Base-by-base conservation (phyloP, 1,139 yeast genomes). In the Martiniozyma asiatica region DNA sequence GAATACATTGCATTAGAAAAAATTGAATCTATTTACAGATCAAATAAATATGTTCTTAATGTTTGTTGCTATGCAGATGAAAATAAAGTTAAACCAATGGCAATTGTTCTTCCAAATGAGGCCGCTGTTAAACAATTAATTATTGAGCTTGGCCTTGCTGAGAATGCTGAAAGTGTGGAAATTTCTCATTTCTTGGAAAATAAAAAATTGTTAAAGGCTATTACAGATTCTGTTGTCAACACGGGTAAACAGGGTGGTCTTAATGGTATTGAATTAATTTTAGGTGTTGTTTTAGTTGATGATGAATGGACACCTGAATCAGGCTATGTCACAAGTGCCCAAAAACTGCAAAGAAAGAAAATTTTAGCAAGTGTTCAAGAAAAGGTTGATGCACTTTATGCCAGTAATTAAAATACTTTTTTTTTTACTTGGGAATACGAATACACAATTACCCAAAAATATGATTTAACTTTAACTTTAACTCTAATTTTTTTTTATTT, bases 281-380 rank as follows among this genome's bases (percentile, higher is more conserved):
- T 73, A 43, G 93, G 89, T 43, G 65, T 80, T 38, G 85, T 80
- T 14, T 56, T 92, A 36, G 68, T 75, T 38, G 89, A 80, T 44
- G 87, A 77, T 30, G 99, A 92, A 61, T 92, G 98, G 97, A 87
- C 97, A 30, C 97, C 98, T 28, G 93, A 84, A 57, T 82, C 77
- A 51, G 97, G 96, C 2, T 80, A 64, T 43, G 92, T 89, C 35
- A 85, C 97, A 8, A 74, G 93, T 39, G 98, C 98, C 19, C 97
- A 89, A 61, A 92, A 92, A 59, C 68, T 92, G 47, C 95, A 89
- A 63, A 78, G 99, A 65, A 82, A 72, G 67, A 81, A 80, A 66
- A 92, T 92, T 53, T 63, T 84, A 50, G 73, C 65, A 25, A 72
- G 73, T 37, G 74, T 71, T 47, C 53, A 72, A 50, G 63, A 61